A percentile compares a stretch with the other conserved stretches of the same genome.
Evolutionary conservation across 1,284 basidiomycete genomes (phyloP).

Genomic region (Ganoderma multipileum): DNA sequence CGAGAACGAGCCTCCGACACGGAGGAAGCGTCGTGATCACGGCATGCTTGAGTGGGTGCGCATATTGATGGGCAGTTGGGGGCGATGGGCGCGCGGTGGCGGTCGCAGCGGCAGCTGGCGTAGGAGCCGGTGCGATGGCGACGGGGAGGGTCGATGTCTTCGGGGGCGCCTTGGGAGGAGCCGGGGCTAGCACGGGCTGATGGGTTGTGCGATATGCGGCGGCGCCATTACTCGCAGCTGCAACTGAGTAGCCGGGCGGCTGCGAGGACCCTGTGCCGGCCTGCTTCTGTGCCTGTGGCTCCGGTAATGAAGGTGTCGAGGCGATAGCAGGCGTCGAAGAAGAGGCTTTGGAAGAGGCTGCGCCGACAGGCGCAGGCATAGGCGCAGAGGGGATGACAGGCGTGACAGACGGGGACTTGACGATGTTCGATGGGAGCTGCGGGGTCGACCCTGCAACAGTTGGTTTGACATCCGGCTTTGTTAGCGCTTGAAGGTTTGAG

Average conservation of each 20-base stretch:
- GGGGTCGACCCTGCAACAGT: slow-evolving; percentile 2
- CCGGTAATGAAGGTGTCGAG: slow-evolving; percentile 20
- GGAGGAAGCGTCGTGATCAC: slow-evolving; percentile 61
- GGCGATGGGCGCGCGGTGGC: slow-evolving; percentile 50
- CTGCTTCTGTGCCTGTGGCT: slow-evolving; percentile 16
- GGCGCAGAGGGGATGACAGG: slow-evolving; percentile 21
- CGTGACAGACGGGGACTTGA: slow-evolving; percentile 25
- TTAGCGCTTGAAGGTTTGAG: slow-evolving; percentile 14
- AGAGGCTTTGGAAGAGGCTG: slow-evolving; percentile 24
- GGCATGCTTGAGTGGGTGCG: slow-evolving; percentile 47
- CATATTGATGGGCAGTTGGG: slow-evolving; percentile 34
- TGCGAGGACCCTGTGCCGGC: slow-evolving; percentile 22
- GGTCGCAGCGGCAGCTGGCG: slow-evolving; percentile 20
- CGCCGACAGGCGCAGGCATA: slow-evolving; percentile 2
- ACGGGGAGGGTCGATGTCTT: slow-evolving; percentile 12
- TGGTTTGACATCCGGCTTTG: slow-evolving; percentile 17
- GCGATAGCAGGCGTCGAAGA: slow-evolving; percentile 28
- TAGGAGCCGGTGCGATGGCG: slow-evolving; percentile 18
- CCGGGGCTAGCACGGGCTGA: slow-evolving; percentile 37
- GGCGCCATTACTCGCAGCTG: slow-evolving; percentile 16
- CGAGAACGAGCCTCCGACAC: slow-evolving; percentile 61
- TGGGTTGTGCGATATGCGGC: slow-evolving; percentile 27
- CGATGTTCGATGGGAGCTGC: slow-evolving; percentile 11
- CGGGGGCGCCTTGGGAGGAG: slow-evolving; percentile 26
- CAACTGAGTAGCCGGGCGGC: slow-evolving; percentile 23